phyloP scores from a whole-genome alignment of 768 basidiomycete species.

The Amyloporia xantha region DNA sequence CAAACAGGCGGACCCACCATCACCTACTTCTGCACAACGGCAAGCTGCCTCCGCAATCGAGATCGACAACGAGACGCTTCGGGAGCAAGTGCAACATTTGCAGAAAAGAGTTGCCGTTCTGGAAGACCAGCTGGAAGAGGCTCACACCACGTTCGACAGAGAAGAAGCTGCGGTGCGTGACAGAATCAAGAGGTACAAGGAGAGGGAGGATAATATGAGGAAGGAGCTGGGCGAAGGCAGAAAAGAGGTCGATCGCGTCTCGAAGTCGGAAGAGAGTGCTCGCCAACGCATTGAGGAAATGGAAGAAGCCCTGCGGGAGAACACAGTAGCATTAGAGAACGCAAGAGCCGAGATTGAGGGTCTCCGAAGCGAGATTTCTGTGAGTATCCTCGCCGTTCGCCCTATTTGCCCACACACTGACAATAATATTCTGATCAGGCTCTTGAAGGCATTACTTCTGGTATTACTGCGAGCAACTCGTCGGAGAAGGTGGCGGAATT shows the following conservation, averaged over 20 bases:
- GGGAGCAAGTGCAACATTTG: constrained; percentile 84
- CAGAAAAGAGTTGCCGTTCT: constrained; percentile 67
- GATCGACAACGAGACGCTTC: constrained; percentile 92
- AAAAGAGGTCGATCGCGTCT: constrained; percentile 56
- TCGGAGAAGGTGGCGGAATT: constrained; percentile 40
- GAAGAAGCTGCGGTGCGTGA: constrained; percentile 64
- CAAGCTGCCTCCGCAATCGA: constrained; percentile 65
- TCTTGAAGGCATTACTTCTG: constrained; percentile 51
- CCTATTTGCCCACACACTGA: background rate
- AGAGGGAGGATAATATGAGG: constrained; percentile 64
- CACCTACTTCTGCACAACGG: constrained; percentile 29
- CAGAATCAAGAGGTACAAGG: constrained; percentile 59
- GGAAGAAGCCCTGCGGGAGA: constrained; percentile 86
- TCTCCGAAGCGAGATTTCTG: constrained; percentile 65
- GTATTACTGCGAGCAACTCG: constrained; percentile 18
- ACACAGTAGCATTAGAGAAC: constrained; percentile 79
- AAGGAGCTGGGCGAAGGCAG: constrained; percentile 64
- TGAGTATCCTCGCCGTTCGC: constrained; percentile 33
- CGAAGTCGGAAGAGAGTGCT: constrained; percentile 54
- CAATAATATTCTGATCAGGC: no score
- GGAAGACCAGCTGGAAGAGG: constrained; percentile 85
- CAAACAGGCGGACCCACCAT: constrained; percentile 24
- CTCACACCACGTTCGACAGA: constrained; percentile 57
- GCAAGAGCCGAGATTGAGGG: constrained; percentile 86
- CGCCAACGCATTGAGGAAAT: constrained; percentile 73